Evolutionary conservation across 495 filamentous ascomycete genomes (phyloP), one percentile per base, ranked within the genome.

Genomic region (Patellaria atrata): DNA sequence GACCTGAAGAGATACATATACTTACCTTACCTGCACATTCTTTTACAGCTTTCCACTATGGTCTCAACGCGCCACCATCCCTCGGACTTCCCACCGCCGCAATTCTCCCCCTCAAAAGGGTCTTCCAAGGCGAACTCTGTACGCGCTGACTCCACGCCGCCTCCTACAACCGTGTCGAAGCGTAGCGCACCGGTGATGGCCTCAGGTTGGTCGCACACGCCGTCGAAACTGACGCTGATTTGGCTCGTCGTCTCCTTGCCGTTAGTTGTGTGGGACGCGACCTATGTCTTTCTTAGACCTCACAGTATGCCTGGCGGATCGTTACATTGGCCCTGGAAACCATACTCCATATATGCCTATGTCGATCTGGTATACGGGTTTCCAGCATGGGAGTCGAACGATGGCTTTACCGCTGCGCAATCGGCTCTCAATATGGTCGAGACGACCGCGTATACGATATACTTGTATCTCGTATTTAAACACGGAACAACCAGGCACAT

Each of bases 361-460:
- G 62, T 93, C 37, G 87, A 96, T 52, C 66, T 83, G 53, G 64
- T 86, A 22, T 96, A 96, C 57, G 82, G 85, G 16, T 77, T 68
- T 67, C 77, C 78, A 45, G 77, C 81, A 5, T 84, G 67, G 54
- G 58, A 81, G 37, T 70, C 64, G 34, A 55, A 61, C 21, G 77
- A 78, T 54, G 84, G 85, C 1, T 94, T 89, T 52, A 81, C 83
- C 0, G 69, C 65, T 10, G 83, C 84, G 41, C 85, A 92, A 63
- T 66, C 67, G 10, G 33, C 62, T 2, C 33, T 92, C 54, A 96
- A 94, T 48, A 41, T 77, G 1, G 32, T 83, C 40, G 87, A 96
- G 65, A 73, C 67, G 6, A 39, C 62, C 24, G 64, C 73, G 32
- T 93, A 93, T 53, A 27, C 74, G 16, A 67, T 58, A 29, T 94